Conservation (phyloP, 139 green algal species). For the Volvox reticuliferus region DNA sequence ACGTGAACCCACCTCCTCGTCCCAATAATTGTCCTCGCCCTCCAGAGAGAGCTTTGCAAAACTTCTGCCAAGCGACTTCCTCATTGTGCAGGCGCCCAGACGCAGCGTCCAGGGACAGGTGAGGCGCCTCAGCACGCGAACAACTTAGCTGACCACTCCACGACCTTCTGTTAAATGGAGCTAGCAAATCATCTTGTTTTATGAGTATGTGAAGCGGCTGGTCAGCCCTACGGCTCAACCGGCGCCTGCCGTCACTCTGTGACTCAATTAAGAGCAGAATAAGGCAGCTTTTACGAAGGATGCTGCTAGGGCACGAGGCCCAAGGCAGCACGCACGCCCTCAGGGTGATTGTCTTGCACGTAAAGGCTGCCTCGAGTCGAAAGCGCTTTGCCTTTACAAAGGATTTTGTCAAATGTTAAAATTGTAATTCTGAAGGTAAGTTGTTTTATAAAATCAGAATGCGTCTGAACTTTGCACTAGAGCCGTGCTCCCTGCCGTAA, state of each 20-base stretch:
- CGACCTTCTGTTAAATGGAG: too few relatives aligned
- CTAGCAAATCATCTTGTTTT: neutral
- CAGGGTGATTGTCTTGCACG: neutral
- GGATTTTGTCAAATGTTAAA: too few relatives aligned
- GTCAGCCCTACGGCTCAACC: neutral
- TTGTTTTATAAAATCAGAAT: too few relatives aligned
- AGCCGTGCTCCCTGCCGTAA: too few relatives aligned
- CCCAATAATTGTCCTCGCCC: constrained; percentile 33
- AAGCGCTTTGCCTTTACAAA: too few relatives aligned
- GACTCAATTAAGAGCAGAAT: too few relatives aligned
- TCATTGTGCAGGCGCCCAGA: neutral
- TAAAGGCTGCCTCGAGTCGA: too few relatives aligned
- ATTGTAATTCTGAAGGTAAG: too few relatives aligned
- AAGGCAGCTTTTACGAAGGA: neutral
- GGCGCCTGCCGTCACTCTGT: neutral
- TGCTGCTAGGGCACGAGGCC: constrained; percentile 40
- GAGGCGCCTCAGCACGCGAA: neutral
- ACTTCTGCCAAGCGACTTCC: neutral
- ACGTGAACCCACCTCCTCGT: constrained; percentile 7
- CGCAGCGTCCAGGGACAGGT: neutral
- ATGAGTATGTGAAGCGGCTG: neutral
- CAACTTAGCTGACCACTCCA: neutral
- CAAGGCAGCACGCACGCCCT: constrained; percentile 7
- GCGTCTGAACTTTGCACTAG: too few relatives aligned
- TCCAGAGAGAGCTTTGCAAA: constrained; percentile 18